phyloP scores from a whole-genome alignment of 2,329 filamentous ascomycete genomes.

The Monilinia fructicola region DNA sequence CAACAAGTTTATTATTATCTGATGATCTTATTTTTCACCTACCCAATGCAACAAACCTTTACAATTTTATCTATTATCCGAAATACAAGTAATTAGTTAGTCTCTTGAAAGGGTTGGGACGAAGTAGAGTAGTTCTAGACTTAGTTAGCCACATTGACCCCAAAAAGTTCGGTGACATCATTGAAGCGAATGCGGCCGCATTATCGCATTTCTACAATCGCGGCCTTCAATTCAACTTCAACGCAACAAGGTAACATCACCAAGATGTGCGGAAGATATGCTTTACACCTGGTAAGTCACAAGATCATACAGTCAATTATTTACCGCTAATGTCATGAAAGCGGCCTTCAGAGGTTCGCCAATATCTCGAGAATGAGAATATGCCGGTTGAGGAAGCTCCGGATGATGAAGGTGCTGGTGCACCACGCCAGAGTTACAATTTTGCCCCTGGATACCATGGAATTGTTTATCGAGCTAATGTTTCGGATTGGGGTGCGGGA shows the following conservation, averaged over 20 bases:
- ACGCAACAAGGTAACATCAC: constrained; percentile 10
- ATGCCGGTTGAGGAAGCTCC: constrained; percentile 73
- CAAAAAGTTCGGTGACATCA: not conserved
- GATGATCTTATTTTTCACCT: too few relatives aligned
- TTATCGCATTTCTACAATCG: not conserved
- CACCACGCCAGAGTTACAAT: constrained; percentile 78
- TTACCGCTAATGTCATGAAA: constrained; percentile 42
- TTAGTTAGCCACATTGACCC: too few relatives aligned
- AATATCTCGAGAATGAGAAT: constrained; percentile 68
- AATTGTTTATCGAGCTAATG: constrained; percentile 79
- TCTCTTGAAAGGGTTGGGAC: too few relatives aligned
- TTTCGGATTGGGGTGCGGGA: constrained; percentile 59
- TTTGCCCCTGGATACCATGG: constrained; percentile 88
- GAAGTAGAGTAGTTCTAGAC: too few relatives aligned
- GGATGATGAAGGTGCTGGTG: constrained; percentile 59
- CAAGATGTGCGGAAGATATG: constrained; percentile 41
- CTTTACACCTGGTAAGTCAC: constrained; percentile 36
- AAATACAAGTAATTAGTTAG: too few relatives aligned
- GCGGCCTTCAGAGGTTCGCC: constrained; percentile 75
- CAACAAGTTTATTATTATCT: too few relatives aligned
- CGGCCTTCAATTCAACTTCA: constrained; percentile 6
- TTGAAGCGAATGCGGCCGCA: not conserved
- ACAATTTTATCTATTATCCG: too few relatives aligned
- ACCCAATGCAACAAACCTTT: too few relatives aligned
- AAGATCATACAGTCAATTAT: not conserved